Evolutionary conservation across 805 yeast genomes (phyloP).

Genomic region (Schwanniomyces polymorphus): DNA sequence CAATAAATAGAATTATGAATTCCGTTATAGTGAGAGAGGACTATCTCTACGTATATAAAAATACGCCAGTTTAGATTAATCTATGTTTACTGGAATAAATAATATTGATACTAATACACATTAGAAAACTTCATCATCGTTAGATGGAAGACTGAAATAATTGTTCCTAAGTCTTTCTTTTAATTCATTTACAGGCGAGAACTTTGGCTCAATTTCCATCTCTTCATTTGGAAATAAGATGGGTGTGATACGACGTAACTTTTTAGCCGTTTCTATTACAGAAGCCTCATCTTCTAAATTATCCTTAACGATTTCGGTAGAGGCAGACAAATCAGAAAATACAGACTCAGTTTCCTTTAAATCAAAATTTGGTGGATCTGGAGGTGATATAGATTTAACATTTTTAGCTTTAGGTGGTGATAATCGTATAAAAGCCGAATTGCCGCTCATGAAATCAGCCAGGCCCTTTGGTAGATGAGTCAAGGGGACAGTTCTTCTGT

Average conservation of each 20-base stretch:
- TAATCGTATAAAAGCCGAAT: constrained; percentile 4
- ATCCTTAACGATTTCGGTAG: constrained; percentile 1
- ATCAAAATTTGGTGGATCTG: constrained; percentile 21
- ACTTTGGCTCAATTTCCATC: constrained; percentile 20
- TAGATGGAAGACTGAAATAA: not conserved
- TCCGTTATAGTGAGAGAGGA: constrained; percentile 19
- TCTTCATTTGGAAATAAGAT: constrained; percentile 34
- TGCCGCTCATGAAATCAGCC: not conserved
- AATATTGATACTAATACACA: not conserved
- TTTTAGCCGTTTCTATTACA: constrained; percentile 33
- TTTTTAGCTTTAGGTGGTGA: constrained; percentile 10
- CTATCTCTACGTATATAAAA: constrained; percentile 28
- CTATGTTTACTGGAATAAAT: constrained; percentile 3
- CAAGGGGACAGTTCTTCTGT: not conserved
- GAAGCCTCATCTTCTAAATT: constrained; percentile 14
- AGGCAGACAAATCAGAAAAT: constrained; percentile 1
- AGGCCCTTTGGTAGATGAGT: not conserved
- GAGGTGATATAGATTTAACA: constrained; percentile 13
- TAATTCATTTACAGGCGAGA: constrained; percentile 30
- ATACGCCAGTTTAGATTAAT: constrained; percentile 7
- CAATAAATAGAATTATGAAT: constrained; percentile 12
- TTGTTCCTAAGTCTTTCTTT: constrained; percentile 19
- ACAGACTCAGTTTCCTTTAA: not conserved
- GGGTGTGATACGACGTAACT: constrained; percentile 33
- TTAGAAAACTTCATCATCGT: not conserved